phyloP scores from a whole-genome alignment of 768 basidiomycete genomes.

The Termitomyces sp. region DNA sequence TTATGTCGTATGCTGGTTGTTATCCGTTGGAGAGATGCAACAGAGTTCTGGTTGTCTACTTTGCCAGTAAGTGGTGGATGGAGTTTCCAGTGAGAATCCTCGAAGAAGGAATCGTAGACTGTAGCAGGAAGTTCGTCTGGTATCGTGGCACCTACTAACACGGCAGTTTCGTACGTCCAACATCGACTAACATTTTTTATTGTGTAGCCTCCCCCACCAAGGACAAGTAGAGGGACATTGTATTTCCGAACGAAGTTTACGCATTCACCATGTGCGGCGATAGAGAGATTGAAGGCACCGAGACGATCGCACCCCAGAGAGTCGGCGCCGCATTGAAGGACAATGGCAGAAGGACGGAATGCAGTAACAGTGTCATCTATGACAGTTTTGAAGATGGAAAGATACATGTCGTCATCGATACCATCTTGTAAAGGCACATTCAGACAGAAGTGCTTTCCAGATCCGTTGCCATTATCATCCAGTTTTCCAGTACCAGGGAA shows the following conservation, averaged over 20 bases:
- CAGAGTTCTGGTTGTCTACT: slow-evolving; percentile 90
- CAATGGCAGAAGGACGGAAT: slow-evolving; percentile 87
- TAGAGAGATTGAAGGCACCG: slow-evolving; percentile 96
- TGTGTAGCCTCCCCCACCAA: slow-evolving; percentile 96
- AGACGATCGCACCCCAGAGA: slow-evolving; percentile 92
- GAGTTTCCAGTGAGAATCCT: slow-evolving; percentile 86
- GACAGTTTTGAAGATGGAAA: slow-evolving; percentile 92
- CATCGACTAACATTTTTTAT: slow-evolving; percentile 97
- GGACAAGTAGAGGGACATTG: slow-evolving; percentile 83
- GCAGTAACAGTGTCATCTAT: slow-evolving; percentile 90
- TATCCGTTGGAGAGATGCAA: slow-evolving; percentile 80
- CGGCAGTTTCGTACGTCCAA: slow-evolving; percentile 97
- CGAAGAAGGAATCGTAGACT: slow-evolving; percentile 91
- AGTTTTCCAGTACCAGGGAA: slow-evolving; percentile 97
- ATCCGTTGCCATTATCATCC: slow-evolving; percentile 84
- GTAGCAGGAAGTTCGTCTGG: slow-evolving; percentile 87
- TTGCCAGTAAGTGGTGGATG: slow-evolving; percentile 90
- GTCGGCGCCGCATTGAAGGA: slow-evolving; percentile 96
- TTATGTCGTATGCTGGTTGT: slow-evolving; percentile 84
- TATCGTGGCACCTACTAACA: slow-evolving; percentile 79
- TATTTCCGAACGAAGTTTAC: slow-evolving; percentile 95
- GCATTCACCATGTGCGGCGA: slow-evolving; percentile 97
- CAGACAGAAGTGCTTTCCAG: slow-evolving; percentile 91
- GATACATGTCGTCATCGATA: slow-evolving; percentile 96
- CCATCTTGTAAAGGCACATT: slow-evolving; percentile 96